These are phyloP conservation scores for Pythium myriotylum DNA, from an alignment of 352 stramenopile genomes.

Conservation along the genomic window DNA sequence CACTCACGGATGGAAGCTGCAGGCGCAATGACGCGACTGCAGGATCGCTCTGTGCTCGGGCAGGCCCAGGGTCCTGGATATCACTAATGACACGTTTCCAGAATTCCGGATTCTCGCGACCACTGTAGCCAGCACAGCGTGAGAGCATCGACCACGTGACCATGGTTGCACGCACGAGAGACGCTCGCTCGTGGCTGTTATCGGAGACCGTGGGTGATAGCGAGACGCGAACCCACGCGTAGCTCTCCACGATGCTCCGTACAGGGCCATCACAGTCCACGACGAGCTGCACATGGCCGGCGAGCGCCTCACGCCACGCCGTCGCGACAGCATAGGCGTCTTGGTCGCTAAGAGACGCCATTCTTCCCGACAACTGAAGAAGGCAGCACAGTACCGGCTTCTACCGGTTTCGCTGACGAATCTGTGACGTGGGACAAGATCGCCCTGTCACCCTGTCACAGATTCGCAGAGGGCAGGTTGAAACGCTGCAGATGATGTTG, in stretches of 20 bases:
- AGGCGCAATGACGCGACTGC: background rate
- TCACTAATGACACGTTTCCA: conserved; percentile 14
- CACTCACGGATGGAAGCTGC: background rate
- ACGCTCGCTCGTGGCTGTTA: background rate
- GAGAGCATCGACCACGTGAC: conserved; percentile 9
- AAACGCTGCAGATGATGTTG: too few species aligned
- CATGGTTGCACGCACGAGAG: background rate
- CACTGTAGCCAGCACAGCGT: conserved; percentile 6
- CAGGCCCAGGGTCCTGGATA: background rate
- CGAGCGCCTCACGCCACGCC: background rate
- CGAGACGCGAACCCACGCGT: conserved; percentile 5
- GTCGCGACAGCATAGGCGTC: conserved; percentile 1
- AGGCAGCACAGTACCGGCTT: too few species aligned
- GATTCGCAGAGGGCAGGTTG: too few species aligned
- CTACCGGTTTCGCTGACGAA: too few species aligned
- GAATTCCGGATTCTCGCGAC: conserved; percentile 11
- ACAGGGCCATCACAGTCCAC: background rate
- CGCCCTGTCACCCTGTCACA: too few species aligned
- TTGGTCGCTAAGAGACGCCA: background rate
- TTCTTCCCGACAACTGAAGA: too few species aligned
- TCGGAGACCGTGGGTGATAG: background rate
- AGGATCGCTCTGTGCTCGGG: background rate
- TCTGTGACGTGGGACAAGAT: conserved; percentile 4
- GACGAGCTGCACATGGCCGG: conserved; percentile 5
- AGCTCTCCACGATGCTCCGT: conserved; percentile 1